Evolutionary conservation across 768 basidiomycete species (phyloP).

Genomic region (Pleurotus giganteus): DNA sequence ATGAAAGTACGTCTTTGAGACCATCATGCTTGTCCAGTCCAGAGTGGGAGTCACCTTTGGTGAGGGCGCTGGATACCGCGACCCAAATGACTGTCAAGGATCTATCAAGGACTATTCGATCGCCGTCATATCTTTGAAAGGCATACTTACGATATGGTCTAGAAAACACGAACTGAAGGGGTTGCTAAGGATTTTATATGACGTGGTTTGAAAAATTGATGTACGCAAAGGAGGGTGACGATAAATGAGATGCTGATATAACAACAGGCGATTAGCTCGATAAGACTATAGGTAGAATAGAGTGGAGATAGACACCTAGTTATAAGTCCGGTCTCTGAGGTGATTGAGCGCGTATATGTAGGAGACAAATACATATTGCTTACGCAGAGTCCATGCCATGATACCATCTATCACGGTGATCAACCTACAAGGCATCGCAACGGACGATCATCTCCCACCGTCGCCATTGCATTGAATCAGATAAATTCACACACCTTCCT

Average conservation of each 20-base stretch:
- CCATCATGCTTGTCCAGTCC: background rate
- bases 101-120: background rate
- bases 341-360: background rate
- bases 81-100: background rate
- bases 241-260: background rate
- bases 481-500: background rate
- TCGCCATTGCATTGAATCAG: background rate
- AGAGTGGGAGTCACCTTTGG: background rate
- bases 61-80: conserved; percentile 5
- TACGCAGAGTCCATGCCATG: conserved; percentile 2
- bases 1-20: background rate
- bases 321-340: conserved; percentile 3
- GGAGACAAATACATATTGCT: background rate
- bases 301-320: conserved; percentile 1
- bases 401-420: background rate
- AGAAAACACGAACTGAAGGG: conserved; percentile 1
- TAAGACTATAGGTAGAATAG: background rate
- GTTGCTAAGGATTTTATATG: too few relatives aligned
- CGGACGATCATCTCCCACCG: background rate
- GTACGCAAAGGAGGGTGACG: conserved; percentile 6
- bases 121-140: background rate
- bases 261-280: background rate
- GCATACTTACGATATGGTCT: background rate
- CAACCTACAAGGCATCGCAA: background rate
- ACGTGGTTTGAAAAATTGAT: background rate